Base-by-base conservation (phyloP, 306 rosid species). In the Glycine latifolia region DNA sequence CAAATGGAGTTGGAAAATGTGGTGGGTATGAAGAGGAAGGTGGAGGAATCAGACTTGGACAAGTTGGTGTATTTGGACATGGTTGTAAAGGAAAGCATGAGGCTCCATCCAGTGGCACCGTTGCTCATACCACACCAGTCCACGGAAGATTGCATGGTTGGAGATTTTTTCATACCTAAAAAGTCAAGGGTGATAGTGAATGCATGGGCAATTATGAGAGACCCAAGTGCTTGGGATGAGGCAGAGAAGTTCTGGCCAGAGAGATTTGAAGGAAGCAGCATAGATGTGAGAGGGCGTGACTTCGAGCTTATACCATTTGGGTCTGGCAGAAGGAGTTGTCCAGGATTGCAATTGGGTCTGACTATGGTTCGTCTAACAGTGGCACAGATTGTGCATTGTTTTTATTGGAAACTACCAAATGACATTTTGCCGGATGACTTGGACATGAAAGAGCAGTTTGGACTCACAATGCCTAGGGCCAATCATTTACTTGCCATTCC, bases 21-120 rank as follows among this genome's bases (percentile, higher is more conserved):
- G 65, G 91, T 90, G 7, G 91, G 94, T 5, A 67, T 85, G 74
- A 83, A 90, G 79, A 90, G 91, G 43, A 79, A 43, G 73, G 92
- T 90, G 76, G 88, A 86, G 35, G 94, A 90, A 86, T 83, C 90
- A 62, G 91, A 92, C 80, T 79, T 92, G 78, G 82, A 50, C 2
- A 83, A 80, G 9, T 60, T 92, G 41, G 43, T 3, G 43, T 39
- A 39, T 39, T 39, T 39, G 5, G 43, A 39, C 0, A 39, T 39
- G 43, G 43, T 39, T 39, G 5, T 39, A 39, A 39, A 39, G 43
- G 43, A 39, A 39, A 39, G 5, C 43, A 39, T 39, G 43, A 39
- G 43, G 43, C 5, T 39, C 43, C 43, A 39, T 39, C 43, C 43
- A 39, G 43, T 39, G 43, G 43, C 5, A 4, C 43, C 43, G 5